Conservation (phyloP, 192 early-diverging fungal genomes). For the Coemansia aciculifera region DNA sequence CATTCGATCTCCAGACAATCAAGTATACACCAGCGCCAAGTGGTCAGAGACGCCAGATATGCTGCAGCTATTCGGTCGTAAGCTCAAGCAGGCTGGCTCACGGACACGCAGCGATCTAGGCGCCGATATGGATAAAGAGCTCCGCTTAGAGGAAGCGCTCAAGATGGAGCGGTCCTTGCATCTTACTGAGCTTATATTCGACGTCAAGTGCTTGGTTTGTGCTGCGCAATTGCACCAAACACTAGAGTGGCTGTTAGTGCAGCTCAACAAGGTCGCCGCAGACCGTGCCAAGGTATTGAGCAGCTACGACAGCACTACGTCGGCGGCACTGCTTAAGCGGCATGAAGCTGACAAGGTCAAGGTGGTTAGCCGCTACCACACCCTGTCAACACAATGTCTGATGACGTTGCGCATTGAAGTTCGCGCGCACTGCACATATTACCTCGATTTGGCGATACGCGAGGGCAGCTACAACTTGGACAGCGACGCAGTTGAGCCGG, state of each 20-base stretch:
- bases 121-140: conserved; percentile 63
- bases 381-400: conserved; percentile 75
- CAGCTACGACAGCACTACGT: conserved; percentile 43
- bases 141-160: conserved; percentile 68
- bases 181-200: conserved; percentile 81
- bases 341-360: conserved; percentile 43
- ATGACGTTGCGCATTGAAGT: conserved; percentile 83
- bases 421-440: conserved; percentile 82
- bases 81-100: conserved; percentile 27
- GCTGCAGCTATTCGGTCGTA: conserved; percentile 57
- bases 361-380: conserved; percentile 65
- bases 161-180: conserved; percentile 79
- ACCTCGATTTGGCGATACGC: conserved; percentile 83
- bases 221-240: conserved; percentile 80
- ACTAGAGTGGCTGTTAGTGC: conserved; percentile 62
- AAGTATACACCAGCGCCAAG: conserved; percentile 49
- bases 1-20: conserved; percentile 41
- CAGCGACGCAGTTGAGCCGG: conserved; percentile 78
- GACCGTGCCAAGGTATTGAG: conserved; percentile 33
- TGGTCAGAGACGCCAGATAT: conserved; percentile 69
- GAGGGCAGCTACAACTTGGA: conserved; percentile 85
- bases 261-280: conserved; percentile 32
- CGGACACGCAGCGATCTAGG: conserved; percentile 9
- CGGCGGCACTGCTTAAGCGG: conserved; percentile 56
- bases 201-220: conserved; percentile 70